A percentile compares a stretch with the other conserved stretches of the same genome.
These are phyloP conservation scores for Astraeus odoratus DNA, from an alignment of 768 basidiomycete species.

Conservation along the genomic window DNA sequence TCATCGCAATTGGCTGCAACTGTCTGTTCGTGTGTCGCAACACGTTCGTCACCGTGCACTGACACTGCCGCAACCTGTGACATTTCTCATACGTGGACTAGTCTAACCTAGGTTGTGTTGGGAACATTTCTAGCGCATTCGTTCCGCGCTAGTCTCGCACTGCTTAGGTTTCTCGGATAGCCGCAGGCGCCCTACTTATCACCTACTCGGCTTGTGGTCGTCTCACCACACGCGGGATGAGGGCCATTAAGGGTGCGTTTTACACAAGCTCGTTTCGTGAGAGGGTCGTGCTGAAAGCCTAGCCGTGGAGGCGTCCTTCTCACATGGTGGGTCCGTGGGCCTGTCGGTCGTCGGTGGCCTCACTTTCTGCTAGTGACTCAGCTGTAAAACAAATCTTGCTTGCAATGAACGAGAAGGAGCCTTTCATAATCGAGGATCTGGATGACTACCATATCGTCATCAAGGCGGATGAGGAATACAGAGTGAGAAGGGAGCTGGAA, in stretches of 20 bases:
- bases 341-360: neutral
- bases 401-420: conserved; percentile 71
- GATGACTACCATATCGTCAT: conserved; percentile 82
- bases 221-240: conserved; percentile 33
- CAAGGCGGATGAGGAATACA: conserved; percentile 74
- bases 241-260: conserved; percentile 53
- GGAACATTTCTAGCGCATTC: conserved; percentile 3
- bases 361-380: conserved; percentile 50
- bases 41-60: conserved; percentile 4
- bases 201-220: neutral
- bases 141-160: too few species aligned
- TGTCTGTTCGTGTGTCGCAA: neutral
- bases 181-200: neutral
- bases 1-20: too few species aligned
- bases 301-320: conserved; percentile 56
- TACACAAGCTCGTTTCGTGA: conserved; percentile 2
- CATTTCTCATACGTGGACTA: conserved; percentile 2
- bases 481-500: conserved; percentile 67
- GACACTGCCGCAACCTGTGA: neutral
- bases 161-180: conserved; percentile 4
- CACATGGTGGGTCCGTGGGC: conserved; percentile 45
- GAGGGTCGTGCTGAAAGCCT: conserved; percentile 3
- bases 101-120: too few species aligned
- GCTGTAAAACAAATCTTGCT: conserved; percentile 87
- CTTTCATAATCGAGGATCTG: conserved; percentile 82